phyloP scores from a whole-genome alignment of 2,329 filamentous ascomycete genomes.

The Cladosporium colombiae region DNA sequence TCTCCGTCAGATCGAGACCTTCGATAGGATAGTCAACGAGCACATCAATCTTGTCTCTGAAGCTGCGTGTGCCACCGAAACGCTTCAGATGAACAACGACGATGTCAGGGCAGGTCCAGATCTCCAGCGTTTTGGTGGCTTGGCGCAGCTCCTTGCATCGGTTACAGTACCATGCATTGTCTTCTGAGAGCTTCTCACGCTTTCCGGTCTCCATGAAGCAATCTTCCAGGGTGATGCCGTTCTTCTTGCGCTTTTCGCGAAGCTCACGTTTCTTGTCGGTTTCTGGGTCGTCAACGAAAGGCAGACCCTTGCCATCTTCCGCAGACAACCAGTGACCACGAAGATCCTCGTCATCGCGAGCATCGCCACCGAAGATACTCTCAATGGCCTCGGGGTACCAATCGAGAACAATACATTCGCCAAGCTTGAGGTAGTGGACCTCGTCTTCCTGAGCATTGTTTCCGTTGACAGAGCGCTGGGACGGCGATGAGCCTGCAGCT shows the following conservation, averaged over 20 bases:
- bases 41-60: slow-evolving; percentile 88
- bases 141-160: slow-evolving; percentile 91
- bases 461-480: slow-evolving; percentile 8
- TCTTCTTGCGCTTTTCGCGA: slow-evolving; percentile 66
- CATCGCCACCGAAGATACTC: slow-evolving; percentile 61
- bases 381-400: slow-evolving; percentile 75
- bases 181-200: slow-evolving; percentile 88
- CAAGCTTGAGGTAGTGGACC: slow-evolving; percentile 62
- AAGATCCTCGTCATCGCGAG: slow-evolving; percentile 49
- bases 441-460: slow-evolving; percentile 26
- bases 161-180: slow-evolving; percentile 97
- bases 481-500: slow-evolving; percentile 3
- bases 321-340: slow-evolving; percentile 57
- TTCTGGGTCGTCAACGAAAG: slow-evolving; percentile 57
- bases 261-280: slow-evolving; percentile 64
- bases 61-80: slow-evolving; percentile 80
- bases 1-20: slow-evolving; percentile 75
- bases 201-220: slow-evolving; percentile 94
- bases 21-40: slow-evolving; percentile 89
- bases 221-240: slow-evolving; percentile 81
- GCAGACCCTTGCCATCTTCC: slow-evolving; percentile 58
- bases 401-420: slow-evolving; percentile 84
- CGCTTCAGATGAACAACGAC: slow-evolving; percentile 93
- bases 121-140: slow-evolving; percentile 92
- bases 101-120: slow-evolving; percentile 96